Percentiles rank a stretch among this genome's conserved stretches.
These are phyloP conservation scores for Pyrenochaeta sp. DNA, from an alignment of 2,329 filamentous ascomycete genomes.

Conservation along the genomic window DNA sequence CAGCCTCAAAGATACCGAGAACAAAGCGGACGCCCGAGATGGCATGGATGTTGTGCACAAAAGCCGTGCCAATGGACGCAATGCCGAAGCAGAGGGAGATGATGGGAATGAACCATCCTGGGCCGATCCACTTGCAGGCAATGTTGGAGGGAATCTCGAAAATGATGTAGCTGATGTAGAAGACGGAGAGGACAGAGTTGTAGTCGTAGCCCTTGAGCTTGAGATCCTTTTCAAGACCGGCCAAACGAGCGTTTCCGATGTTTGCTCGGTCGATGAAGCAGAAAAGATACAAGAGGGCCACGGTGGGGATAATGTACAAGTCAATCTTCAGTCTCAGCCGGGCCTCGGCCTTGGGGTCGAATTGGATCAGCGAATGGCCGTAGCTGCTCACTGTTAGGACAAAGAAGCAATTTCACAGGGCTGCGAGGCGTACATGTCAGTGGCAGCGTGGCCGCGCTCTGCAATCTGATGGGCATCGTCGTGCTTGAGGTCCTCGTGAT, in stretches of 20 bases:
- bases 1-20: constrained; percentile 73
- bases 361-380: constrained; percentile 46
- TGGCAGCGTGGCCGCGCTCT: constrained; percentile 40
- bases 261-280: constrained; percentile 81
- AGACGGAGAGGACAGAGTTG: constrained; percentile 72
- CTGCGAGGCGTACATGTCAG: constrained; percentile 35
- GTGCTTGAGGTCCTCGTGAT: constrained; percentile 39
- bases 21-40: constrained; percentile 71
- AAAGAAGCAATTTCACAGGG: no score
- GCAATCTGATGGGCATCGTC: constrained; percentile 36
- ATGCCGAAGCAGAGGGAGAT: constrained; percentile 71
- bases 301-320: constrained; percentile 70
- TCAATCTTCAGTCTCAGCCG: constrained; percentile 72
- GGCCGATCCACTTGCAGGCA: constrained; percentile 74
- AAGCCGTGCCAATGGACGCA: constrained; percentile 71
- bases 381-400: constrained; percentile 32
- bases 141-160: constrained; percentile 70
- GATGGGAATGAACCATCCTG: constrained; percentile 74
- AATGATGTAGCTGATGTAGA: constrained; percentile 75
- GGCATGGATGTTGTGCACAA: constrained; percentile 64
- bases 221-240: constrained; percentile 71
- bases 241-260: constrained; percentile 75
- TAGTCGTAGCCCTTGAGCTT: constrained; percentile 70
- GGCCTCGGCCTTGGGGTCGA: constrained; percentile 66
- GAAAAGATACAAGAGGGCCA: constrained; percentile 73